Evolutionary conservation across 2,329 filamentous ascomycete genomes (phyloP), one percentile per base, ranked within the genome.

Genomic region (Fusarium camptoceras): DNA sequence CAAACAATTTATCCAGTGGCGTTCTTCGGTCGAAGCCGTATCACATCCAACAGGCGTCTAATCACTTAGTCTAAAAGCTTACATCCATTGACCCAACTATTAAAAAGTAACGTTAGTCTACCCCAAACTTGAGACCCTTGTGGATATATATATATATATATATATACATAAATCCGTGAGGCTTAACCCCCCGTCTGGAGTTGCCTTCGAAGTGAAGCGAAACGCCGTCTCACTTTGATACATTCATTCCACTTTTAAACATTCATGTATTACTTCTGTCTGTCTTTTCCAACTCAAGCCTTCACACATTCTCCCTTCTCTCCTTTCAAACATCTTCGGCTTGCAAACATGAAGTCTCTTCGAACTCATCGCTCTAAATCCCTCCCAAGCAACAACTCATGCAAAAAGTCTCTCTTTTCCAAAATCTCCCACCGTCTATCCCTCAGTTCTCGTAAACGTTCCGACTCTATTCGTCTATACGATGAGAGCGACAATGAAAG

Each of bases 321-420:
- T 49, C 56, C 30, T 27, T 8, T 41, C 27, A 25, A 25, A 20
- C 18, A 30, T 28, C 30, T 30, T 25, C 58, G 48, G 25, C 16
- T 25, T 11, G 16, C 9, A 27, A 49, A 39, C 12, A 67, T 70
- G 50, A 71, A 71, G 68, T 55, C 55, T 47, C 59, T 47, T 57
- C 55, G 64, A 50, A 59, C 43, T 22, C 51, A 60, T 47, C 68
- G 68, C 43, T 65, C 68, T 22, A 69, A 56, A 53, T 71, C 68
- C 42, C 28, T 71, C 31, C 64, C 68, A 2, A 49, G 27, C 43
- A 55, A 44, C 6, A 53, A 57, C 18, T 28, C 54, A 18, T 49
- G 53, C 24, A 69, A 34, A 24, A 71, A 58, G 54, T 71, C 68
- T 6, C 39, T 71, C 50, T 47, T 71, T 46, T 58, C 64, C 9